phyloP scores from a whole-genome alignment of 2,329 filamentous ascomycete genomes.

The Corinectria fuckeliana region DNA sequence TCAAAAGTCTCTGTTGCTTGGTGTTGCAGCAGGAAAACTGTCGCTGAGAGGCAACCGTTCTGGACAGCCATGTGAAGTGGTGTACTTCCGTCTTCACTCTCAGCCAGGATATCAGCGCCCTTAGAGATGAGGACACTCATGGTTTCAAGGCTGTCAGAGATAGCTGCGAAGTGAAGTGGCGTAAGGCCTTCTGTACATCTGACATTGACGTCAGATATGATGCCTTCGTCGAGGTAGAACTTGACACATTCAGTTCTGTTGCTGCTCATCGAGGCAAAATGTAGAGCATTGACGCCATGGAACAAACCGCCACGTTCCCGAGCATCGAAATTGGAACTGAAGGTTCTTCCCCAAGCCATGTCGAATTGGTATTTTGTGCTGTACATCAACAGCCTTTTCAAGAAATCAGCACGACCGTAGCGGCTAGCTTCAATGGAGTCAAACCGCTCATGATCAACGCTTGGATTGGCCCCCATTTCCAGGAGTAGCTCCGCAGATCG shows the following conservation, averaged over 20 bases:
- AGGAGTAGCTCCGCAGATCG: background rate
- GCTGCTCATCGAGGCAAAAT: background rate
- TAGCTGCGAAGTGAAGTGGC: slow-evolving; percentile 4
- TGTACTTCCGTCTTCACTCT: background rate
- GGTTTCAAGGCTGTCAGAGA: background rate
- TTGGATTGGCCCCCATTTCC: background rate
- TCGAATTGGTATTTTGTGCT: no score
- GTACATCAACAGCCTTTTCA: background rate
- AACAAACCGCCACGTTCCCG: no score
- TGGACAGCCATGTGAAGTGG: background rate
- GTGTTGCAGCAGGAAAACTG: background rate
- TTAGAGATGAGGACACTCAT: background rate
- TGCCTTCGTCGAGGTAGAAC: background rate
- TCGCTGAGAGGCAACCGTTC: accelerated
- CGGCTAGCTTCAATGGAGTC: background rate
- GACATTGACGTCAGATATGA: background rate
- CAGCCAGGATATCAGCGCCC: background rate
- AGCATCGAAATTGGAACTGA: background rate
- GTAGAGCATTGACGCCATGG: background rate
- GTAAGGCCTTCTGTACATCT: background rate
- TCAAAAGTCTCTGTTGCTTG: background rate
- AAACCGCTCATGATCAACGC: background rate
- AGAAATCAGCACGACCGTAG: background rate
- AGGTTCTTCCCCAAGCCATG: background rate
- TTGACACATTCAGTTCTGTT: background rate